A percentile compares a stretch with the other conserved stretches of the same genome.
Conservation (phyloP, 2,329 filamentous ascomycete genomes). For the Monosporascus cannonballus region DNA sequence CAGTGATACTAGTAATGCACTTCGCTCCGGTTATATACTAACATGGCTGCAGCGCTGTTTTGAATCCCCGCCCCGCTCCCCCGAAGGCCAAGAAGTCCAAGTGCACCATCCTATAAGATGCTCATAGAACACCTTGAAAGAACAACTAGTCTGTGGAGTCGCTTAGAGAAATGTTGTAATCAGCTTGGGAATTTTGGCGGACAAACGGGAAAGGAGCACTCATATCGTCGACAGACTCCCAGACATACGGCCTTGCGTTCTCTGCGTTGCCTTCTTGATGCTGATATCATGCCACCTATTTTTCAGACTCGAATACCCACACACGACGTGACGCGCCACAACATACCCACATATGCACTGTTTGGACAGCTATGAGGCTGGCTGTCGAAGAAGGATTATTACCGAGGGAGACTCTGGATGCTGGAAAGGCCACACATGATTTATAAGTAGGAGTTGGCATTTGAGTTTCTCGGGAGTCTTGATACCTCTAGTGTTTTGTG, state of each 20-base stretch:
- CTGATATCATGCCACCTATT: background rate
- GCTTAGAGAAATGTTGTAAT: conserved; percentile 22
- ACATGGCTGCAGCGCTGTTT: conserved; percentile 51
- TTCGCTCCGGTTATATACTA: conserved; percentile 7
- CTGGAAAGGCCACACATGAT: background rate
- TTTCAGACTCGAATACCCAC: too few relatives aligned
- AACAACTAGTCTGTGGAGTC: conserved; percentile 17
- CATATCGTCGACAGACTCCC: background rate
- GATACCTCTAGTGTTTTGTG: background rate
- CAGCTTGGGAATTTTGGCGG: conserved; percentile 8
- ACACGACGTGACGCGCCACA: background rate
- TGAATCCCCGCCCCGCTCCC: conserved; percentile 58
- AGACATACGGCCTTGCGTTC: background rate
- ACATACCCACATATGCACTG: background rate
- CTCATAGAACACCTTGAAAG: conserved; percentile 9
- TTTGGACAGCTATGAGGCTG: background rate
- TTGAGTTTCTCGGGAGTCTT: background rate
- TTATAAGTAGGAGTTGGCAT: background rate
- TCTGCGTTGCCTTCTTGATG: background rate
- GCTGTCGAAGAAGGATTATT: background rate
- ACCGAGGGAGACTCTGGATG: background rate
- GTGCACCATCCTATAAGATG: conserved; percentile 59
- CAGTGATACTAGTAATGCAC: too few relatives aligned
- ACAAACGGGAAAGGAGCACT: background rate
- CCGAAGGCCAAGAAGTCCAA: conserved; percentile 58